phyloP scores from a whole-genome alignment of 768 basidiomycete species.

The Zangia roseola region DNA sequence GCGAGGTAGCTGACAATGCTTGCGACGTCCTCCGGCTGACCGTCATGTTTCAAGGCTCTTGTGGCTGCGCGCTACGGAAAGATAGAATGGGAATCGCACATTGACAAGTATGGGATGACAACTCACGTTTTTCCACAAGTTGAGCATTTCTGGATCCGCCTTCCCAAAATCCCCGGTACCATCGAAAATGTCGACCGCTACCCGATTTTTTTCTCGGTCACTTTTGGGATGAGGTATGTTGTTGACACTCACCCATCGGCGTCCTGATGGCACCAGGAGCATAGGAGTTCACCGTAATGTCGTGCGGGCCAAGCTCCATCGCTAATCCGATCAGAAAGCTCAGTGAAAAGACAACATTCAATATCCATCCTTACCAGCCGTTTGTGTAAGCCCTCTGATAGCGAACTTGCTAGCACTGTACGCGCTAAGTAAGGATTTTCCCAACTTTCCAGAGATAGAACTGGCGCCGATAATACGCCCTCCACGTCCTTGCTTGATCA shows the following conservation, averaged over 20 bases:
- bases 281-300: conserved; percentile 37
- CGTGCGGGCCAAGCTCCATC: conserved; percentile 27
- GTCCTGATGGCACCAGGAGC: conserved; percentile 34
- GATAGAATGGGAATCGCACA: neutral
- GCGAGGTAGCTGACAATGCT: conserved; percentile 33
- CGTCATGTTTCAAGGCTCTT: conserved; percentile 17
- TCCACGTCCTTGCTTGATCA: conserved; percentile 50
- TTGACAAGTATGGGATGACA: too few species aligned
- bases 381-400: conserved; percentile 38
- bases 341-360: neutral
- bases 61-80: neutral
- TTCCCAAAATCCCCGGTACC: neutral
- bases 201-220: too few species aligned
- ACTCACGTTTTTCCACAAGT: neutral
- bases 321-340: neutral
- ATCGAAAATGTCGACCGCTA: neutral
- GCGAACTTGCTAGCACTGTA: conserved; percentile 40
- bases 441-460: conserved; percentile 2
- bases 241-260: neutral
- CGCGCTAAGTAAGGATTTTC: neutral
- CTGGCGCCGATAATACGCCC: conserved; percentile 52
- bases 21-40: conserved; percentile 33
- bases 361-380: conserved; percentile 28
- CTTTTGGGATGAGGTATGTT: too few species aligned
- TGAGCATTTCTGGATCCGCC: neutral